Evolutionary conservation across 2,329 filamentous ascomycete species (phyloP).

Genomic region (Pestalotiopsis sp.): DNA sequence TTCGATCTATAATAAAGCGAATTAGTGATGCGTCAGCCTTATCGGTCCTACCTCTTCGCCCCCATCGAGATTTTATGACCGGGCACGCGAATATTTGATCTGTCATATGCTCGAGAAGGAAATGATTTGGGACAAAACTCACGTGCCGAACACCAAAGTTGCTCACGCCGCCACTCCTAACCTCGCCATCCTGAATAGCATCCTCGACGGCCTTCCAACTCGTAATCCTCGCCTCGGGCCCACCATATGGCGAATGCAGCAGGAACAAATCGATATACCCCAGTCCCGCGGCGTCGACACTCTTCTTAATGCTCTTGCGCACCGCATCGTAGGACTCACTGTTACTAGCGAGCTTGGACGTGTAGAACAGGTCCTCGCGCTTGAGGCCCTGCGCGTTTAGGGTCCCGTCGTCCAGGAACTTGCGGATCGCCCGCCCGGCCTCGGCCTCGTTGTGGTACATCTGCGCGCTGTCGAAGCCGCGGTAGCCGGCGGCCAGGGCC

Average conservation of each 20-base stretch:
- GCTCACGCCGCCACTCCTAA: slow-evolving; percentile 73
- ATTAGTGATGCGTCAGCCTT: neutral
- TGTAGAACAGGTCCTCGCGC: slow-evolving; percentile 77
- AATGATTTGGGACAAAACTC: slow-evolving; percentile 28
- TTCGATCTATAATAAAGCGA: slow-evolving; percentile 52
- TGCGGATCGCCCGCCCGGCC: slow-evolving; percentile 65
- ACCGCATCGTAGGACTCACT: slow-evolving; percentile 67
- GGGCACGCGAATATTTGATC: no score
- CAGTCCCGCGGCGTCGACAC: slow-evolving; percentile 65
- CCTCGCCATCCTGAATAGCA: slow-evolving; percentile 71
- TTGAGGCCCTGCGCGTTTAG: slow-evolving; percentile 54
- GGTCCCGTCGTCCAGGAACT: slow-evolving; percentile 50
- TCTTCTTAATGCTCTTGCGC: slow-evolving; percentile 66
- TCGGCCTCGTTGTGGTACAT: slow-evolving; percentile 72
- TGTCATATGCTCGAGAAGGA: no score
- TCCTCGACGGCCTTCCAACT: slow-evolving; percentile 80
- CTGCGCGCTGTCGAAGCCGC: slow-evolving; percentile 55
- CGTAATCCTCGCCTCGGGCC: slow-evolving; percentile 66
- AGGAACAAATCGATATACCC: slow-evolving; percentile 82
- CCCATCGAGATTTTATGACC: neutral
- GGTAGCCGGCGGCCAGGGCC: slow-evolving; percentile 58
- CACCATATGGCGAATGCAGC: slow-evolving; percentile 79
- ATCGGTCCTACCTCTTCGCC: neutral
- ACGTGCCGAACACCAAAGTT: slow-evolving; percentile 79
- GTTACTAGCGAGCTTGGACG: slow-evolving; percentile 74